These are phyloP conservation scores for Lagenaria siceraria DNA, from an alignment of 306 rosid genomes.

Conservation along the genomic window DNA sequence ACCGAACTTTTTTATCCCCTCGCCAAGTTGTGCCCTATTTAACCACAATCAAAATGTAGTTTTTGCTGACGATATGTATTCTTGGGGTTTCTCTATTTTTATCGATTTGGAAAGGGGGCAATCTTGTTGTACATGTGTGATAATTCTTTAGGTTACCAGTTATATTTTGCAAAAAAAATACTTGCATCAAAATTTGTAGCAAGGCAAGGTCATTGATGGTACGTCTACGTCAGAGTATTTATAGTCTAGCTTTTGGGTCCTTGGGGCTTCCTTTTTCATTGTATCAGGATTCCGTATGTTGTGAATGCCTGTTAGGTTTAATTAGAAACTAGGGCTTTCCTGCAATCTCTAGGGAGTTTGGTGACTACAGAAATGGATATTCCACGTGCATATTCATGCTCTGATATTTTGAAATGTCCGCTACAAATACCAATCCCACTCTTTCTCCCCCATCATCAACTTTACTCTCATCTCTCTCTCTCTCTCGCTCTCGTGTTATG, in stretches of 20 bases:
- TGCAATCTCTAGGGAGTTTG: not conserved
- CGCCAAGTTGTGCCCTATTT: conserved; percentile 32
- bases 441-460: not conserved
- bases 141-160: conserved; percentile 66
- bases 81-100: conserved; percentile 33
- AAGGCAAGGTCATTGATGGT: not conserved
- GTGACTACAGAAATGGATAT: not conserved
- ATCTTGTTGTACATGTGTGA: conserved; percentile 63
- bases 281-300: not conserved
- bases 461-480: not conserved
- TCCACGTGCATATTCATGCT: not conserved
- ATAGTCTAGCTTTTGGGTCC: not conserved
- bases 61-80: conserved; percentile 36
- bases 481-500: not conserved
- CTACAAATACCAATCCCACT: not conserved
- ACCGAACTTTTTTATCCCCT: conserved; percentile 23
- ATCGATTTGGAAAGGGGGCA: conserved; percentile 29
- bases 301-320: not conserved
- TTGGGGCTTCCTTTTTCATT: not conserved
- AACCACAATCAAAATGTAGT: conserved; percentile 44
- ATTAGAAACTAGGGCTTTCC: not conserved
- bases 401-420: not conserved
- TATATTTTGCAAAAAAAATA: conserved; percentile 33
- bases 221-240: not conserved
- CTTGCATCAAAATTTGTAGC: conserved; percentile 19